Evolutionary conservation across 306 rosid species (phyloP).

Genomic region (Pterocarpus santalinus): DNA sequence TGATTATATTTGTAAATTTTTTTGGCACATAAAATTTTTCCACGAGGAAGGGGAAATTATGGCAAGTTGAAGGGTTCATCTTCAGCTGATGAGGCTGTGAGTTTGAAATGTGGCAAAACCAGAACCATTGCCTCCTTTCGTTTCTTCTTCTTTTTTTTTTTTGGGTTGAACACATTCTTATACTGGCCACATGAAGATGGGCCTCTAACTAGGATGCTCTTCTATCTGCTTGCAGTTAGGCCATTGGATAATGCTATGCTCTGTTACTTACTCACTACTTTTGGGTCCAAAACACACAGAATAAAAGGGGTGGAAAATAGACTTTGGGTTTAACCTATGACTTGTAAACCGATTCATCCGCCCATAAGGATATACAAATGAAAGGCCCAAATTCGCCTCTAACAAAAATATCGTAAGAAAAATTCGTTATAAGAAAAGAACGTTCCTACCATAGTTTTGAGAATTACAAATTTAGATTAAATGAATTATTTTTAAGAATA

Average conservation of each 20-base stretch:
- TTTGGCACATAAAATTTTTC: slow-evolving; percentile 15
- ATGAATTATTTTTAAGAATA: no score
- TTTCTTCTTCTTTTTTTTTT: neutral
- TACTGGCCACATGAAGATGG: neutral
- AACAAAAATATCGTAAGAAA: no score
- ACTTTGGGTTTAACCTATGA: neutral
- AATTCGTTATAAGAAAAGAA: no score
- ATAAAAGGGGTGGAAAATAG: neutral
- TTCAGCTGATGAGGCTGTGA: slow-evolving; percentile 45
- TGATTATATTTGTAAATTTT: slow-evolving; percentile 17
- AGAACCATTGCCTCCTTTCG: slow-evolving; percentile 42
- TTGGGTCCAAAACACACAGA: neutral
- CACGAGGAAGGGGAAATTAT: slow-evolving; percentile 15
- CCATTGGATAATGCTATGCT: neutral
- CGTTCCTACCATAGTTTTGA: no score
- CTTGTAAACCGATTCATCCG: no score
- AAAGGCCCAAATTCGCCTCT: no score
- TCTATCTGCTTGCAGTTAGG: neutral
- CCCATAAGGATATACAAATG: no score
- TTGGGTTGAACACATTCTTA: neutral
- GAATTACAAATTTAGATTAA: no score
- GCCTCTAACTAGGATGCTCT: neutral
- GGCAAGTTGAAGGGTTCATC: slow-evolving; percentile 49
- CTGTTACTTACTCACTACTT: neutral
- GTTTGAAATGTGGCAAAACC: slow-evolving; percentile 51